A percentile compares a stretch with the other conserved stretches of the same genome.
These are phyloP conservation scores for Penicillium italicum DNA, from an alignment of 2,329 filamentous ascomycete genomes.

Conservation along the genomic window DNA sequence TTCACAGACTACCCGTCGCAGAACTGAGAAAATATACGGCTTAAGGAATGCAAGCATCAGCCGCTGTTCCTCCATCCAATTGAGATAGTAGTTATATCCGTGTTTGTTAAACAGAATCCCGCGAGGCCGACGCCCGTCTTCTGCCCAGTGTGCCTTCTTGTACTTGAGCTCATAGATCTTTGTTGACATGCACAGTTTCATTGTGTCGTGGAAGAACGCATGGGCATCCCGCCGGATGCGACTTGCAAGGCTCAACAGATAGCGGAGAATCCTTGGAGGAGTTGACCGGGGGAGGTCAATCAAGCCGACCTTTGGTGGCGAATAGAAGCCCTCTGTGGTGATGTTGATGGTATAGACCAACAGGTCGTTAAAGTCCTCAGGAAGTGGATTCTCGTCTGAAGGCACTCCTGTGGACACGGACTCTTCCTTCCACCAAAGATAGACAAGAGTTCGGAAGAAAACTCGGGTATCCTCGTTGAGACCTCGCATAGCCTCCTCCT, in stretches of 20 bases:
- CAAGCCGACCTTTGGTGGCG: background rate
- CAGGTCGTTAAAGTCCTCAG: fast-evolving
- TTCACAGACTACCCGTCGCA: background rate
- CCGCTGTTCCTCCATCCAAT: background rate
- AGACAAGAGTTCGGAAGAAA: background rate
- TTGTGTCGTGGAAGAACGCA: background rate
- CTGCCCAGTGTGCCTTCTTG: background rate
- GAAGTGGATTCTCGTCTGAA: background rate
- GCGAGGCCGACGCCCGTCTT: background rate
- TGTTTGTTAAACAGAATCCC: no score
- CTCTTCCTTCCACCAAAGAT: background rate
- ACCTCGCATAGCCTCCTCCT: background rate
- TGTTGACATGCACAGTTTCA: background rate
- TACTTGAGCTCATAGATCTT: background rate
- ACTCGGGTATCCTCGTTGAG: background rate
- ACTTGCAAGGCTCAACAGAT: background rate
- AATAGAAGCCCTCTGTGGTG: fast-evolving
- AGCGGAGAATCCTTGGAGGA: background rate
- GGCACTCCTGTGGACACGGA: fast-evolving
- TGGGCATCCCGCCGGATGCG: background rate
- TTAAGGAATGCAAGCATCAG: background rate
- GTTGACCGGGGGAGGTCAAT: background rate
- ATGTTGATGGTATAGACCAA: background rate
- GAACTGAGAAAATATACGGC: background rate
- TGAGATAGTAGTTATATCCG: no score